phyloP scores from a whole-genome alignment of 2,329 filamentous ascomycete species.

The Colletotrichum melonis region DNA sequence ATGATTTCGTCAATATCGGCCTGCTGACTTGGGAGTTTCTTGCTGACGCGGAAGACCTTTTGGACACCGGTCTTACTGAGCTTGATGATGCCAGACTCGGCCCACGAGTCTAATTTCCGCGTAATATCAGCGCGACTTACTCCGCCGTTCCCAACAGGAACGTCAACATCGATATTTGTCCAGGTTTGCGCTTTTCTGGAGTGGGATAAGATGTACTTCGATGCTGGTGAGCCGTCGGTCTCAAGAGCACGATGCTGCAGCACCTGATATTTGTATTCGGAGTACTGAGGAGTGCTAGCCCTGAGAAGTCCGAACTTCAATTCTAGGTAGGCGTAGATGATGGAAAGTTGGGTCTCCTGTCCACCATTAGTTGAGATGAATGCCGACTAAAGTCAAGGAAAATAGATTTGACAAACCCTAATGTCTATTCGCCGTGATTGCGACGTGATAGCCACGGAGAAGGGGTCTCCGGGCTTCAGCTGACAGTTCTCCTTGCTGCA shows the following conservation, averaged over 20 bases:
- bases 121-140: conserved; percentile 60
- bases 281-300: conserved; percentile 68
- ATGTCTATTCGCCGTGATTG: conserved; percentile 66
- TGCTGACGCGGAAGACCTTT: conserved; percentile 64
- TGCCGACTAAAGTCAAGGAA: background rate
- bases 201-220: conserved; percentile 54
- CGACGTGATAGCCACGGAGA: conserved; percentile 57
- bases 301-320: conserved; percentile 67
- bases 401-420: conserved; percentile 54
- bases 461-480: conserved; percentile 51
- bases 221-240: conserved; percentile 53
- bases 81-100: conserved; percentile 60
- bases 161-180: conserved; percentile 61
- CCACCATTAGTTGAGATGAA: background rate
- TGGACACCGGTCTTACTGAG: conserved; percentile 63
- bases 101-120: conserved; percentile 64
- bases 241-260: conserved; percentile 48
- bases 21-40: conserved; percentile 54
- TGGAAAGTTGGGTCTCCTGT: conserved; percentile 39
- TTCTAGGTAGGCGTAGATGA: conserved; percentile 71
- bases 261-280: conserved; percentile 58
- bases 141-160: conserved; percentile 43
- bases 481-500: conserved; percentile 51
- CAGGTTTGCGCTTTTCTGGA: conserved; percentile 55
- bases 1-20: conserved; percentile 57